Evolutionary conservation across 176 grass and related monocot genomes (phyloP).

Genomic region (Olyra latifolia): DNA sequence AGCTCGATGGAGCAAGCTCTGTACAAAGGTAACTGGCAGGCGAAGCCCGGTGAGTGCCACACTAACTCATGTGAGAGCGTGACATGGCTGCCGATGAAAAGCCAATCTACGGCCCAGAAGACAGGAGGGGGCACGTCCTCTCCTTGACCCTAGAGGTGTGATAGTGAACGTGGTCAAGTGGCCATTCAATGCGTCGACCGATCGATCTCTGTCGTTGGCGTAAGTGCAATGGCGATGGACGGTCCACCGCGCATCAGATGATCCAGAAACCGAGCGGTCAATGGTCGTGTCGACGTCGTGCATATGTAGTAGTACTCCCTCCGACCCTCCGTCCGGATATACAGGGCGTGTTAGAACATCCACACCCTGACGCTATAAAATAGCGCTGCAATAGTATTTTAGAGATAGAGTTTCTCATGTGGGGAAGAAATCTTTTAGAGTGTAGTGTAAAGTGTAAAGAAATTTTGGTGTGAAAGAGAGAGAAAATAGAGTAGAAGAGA

Average conservation of each 20-base stretch:
- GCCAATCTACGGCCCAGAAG: not conserved
- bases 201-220: not conserved
- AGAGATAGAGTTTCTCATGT: too few relatives aligned
- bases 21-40: conserved; percentile 3
- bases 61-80: not conserved
- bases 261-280: not conserved
- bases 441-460: too few relatives aligned
- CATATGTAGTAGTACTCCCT: not conserved
- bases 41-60: not conserved
- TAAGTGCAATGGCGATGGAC: conserved; percentile 3
- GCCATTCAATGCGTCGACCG: conserved; percentile 13
- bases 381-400: too few relatives aligned
- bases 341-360: too few relatives aligned
- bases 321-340: too few relatives aligned
- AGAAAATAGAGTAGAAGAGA: too few relatives aligned
- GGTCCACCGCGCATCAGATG: not conserved
- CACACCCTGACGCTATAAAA: too few relatives aligned
- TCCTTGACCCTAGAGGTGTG: too few relatives aligned
- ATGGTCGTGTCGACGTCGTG: not conserved
- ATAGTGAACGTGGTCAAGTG: not conserved
- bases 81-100: not conserved
- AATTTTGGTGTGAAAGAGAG: too few relatives aligned
- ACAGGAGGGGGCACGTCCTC: not conserved
- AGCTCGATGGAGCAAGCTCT: conserved; percentile 1
- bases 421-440: too few relatives aligned